A percentile compares a stretch with the other conserved stretches of the same genome.
Evolutionary conservation across 192 early-diverging fungal species (phyloP).

Genomic region (Backusella circina): DNA sequence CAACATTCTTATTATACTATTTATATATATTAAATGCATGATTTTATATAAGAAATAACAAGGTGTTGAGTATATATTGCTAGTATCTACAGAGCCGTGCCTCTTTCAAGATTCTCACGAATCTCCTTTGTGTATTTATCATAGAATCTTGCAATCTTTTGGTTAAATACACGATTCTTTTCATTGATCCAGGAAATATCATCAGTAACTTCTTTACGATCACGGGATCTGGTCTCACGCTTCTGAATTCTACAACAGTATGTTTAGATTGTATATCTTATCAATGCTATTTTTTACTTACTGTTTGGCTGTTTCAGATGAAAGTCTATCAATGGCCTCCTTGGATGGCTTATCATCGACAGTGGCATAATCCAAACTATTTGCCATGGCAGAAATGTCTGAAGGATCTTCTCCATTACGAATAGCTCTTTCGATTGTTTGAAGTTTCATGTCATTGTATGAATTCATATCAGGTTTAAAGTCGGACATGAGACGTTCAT

Average conservation of each 20-base stretch:
- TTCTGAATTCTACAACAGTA: conserved; percentile 38
- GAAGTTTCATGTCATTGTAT: conserved; percentile 68
- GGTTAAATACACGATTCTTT: conserved; percentile 92
- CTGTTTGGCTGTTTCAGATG: conserved; percentile 72
- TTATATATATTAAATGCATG: not conserved
- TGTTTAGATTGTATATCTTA: not conserved
- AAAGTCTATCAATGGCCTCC: conserved; percentile 68
- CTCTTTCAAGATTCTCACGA: conserved; percentile 81
- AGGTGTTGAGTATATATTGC: not conserved
- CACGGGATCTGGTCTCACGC: conserved; percentile 61
- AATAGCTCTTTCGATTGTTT: conserved; percentile 29
- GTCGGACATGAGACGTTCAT: conserved; percentile 70
- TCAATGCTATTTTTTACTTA: conserved; percentile 28
- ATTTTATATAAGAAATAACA: not conserved
- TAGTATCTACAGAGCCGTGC: conserved; percentile 64
- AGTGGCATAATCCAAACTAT: conserved; percentile 62
- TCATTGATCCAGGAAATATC: conserved; percentile 97
- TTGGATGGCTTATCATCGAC: conserved; percentile 55
- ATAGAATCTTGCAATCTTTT: conserved; percentile 92
- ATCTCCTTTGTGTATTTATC: conserved; percentile 96
- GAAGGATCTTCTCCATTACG: conserved; percentile 34
- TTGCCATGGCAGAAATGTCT: conserved; percentile 46
- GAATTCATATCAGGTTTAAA: conserved; percentile 81
- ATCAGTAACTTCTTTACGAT: conserved; percentile 74
- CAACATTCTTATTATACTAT: not conserved